Base-by-base conservation (phyloP, 2,329 filamentous ascomycete species). In the Trichocomaceae sp. region DNA sequence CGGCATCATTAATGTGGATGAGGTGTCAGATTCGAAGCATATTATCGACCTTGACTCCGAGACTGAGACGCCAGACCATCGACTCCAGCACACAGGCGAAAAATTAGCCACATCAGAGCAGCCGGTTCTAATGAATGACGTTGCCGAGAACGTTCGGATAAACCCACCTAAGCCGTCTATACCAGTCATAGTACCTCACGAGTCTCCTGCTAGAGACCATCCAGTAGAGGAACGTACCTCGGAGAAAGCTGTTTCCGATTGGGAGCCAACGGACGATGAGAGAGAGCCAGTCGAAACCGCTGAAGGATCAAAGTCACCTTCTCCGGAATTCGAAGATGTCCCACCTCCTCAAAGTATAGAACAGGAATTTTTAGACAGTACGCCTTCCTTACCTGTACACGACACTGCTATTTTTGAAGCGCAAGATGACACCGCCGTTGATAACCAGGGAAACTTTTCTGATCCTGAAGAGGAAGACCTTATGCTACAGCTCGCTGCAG, bases 391-490 rank as follows among this genome's bases (percentile, higher is more conserved):
- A 9, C 52, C 62, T 23, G 65, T 42, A 23, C 39, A 46, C 29
- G 56, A 26, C 42, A 15, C 39, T 50, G 8, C 51, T 46, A 52
- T 60, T 56, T 19, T 57, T 19, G 55, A 47, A 23, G 56, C 57
- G 39, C 57, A 57, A 20, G 47, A 62, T 37, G 70, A 69, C 10
- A 60, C 63, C 35, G 60, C 70, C 9, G 54, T 62, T 19, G 69
- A 74, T 35, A 75, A 80, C 31, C 76, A 77, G 42, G 83, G 85
- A 49, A 82, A 85, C 19, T 85, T 86, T 62, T 93, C 88, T 33
- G 92, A 97, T 60, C 87, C 90, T 0, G 93, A 96, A 70, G 92
- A 97, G 59, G 91, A 91, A 66, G 90, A 96, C 62, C 79, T 99
- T 6, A 80, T 97, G 54, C 83, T 82, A 6, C 90, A 92, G 61